Conservation (phyloP, 2,329 filamentous ascomycete species). For the Ceratocystis ficicola region DNA sequence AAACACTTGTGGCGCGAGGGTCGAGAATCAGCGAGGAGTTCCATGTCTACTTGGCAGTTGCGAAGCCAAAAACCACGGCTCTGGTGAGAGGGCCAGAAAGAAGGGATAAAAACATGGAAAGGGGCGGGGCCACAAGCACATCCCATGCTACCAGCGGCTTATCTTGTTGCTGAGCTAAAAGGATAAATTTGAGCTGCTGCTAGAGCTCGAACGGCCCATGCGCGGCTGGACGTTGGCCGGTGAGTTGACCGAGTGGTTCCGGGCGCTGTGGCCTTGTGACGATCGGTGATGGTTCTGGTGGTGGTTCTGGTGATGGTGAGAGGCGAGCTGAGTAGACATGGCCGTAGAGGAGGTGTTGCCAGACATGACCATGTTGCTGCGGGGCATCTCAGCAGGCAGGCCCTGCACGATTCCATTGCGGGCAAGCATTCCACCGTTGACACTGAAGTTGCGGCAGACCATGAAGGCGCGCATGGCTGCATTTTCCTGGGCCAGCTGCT, state of each 20-base stretch:
- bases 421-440: conserved; percentile 83
- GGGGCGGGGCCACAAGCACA: neutral
- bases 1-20: neutral
- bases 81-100: neutral
- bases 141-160: neutral
- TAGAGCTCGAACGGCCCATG: conserved; percentile 20
- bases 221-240: conserved; percentile 12
- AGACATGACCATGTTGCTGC: conserved; percentile 32
- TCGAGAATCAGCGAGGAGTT: neutral
- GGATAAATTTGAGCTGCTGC: conserved; percentile 49
- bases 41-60: neutral
- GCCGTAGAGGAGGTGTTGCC: conserved; percentile 32
- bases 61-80: neutral
- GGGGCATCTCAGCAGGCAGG: conserved; percentile 44
- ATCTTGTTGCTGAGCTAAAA: conserved; percentile 36
- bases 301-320: conserved; percentile 29
- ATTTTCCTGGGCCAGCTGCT: conserved; percentile 76
- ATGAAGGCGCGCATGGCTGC: conserved; percentile 94
- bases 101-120: neutral
- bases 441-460: conserved; percentile 94
- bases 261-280: neutral
- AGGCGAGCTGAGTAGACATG: conserved; percentile 26
- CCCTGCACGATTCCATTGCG: conserved; percentile 58
- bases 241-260: conserved; percentile 8
- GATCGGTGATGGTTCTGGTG: conserved; percentile 35